Evolutionary conservation across 2,329 filamentous ascomycete species (phyloP), one percentile per base, ranked within the genome.

Genomic region (Pleomassaria siparia): DNA sequence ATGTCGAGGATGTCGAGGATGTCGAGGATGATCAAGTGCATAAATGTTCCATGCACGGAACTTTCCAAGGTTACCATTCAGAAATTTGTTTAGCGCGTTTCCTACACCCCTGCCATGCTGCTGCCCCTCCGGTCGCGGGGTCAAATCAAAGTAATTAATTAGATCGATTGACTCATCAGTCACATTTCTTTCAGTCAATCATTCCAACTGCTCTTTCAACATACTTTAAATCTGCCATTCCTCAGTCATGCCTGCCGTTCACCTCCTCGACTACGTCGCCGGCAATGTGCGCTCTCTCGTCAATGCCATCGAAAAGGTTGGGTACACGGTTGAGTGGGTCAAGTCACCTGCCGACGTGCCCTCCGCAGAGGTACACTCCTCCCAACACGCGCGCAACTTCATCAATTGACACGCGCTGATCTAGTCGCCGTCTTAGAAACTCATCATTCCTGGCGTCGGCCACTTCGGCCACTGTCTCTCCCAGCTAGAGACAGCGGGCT

Each of bases 391-490:
- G 13, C 11, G 43, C 21, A 44, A 26, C 45, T 36, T 43, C 50
- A 47, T 36, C 56, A 56, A 59, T 70, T 64, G 67, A 66, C 62
- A 49, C 40, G 54, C 42, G 60, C 67, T 71, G 67, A 72, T 67
- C 46, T 44, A 64, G 60, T 40, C 45, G 47, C 48, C 33, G 46
- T 47, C 50, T 21, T 67, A 95, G 87, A 95, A 86, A 81, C 83
- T 99, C 62, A 96, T 99, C 56, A 82, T 99, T 21, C 94, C 94
- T 4, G 94, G 94, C 50, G 94, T 99, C 53, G 94, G 94, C 60
- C 92, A 99, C 78, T 99, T 97, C 64, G 94, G 94, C 51, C 91
- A 99, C 78, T 99, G 94, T 72, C 79, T 97, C 55, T 84, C 84
- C 22, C 91, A 96, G 67, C 85, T 99, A 58, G 79, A 86, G 13